These are phyloP conservation scores for Boletus bicolor DNA, from an alignment of 768 basidiomycete genomes.

Conservation along the genomic window DNA sequence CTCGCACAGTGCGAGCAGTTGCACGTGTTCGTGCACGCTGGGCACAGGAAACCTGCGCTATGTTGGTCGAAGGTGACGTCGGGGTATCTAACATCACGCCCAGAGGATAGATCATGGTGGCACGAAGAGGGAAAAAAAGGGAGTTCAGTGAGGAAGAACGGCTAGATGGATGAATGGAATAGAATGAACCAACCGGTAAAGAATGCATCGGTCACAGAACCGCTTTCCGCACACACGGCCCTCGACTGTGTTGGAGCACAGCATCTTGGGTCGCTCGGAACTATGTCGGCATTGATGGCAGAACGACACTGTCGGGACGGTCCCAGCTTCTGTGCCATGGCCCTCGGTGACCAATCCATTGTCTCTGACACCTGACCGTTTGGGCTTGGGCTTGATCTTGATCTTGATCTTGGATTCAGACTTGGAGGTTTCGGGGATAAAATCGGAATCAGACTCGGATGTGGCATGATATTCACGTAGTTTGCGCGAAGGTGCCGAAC, in stretches of 20 bases:
- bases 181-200: constrained; percentile 27
- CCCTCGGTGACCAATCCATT: background rate
- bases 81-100: constrained; percentile 33
- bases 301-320: constrained; percentile 9
- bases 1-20: constrained; percentile 46
- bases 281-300: constrained; percentile 39
- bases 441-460: constrained; percentile 16
- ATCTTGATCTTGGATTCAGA: background rate
- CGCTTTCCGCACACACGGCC: constrained; percentile 29
- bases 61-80: constrained; percentile 35
- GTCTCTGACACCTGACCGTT: background rate
- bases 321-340: background rate
- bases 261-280: constrained; percentile 33
- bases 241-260: constrained; percentile 25
- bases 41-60: constrained; percentile 39
- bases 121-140: background rate
- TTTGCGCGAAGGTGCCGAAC: constrained; percentile 18
- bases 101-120: background rate
- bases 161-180: background rate
- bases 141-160: constrained; percentile 3
- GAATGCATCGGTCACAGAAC: constrained; percentile 36
- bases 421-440: constrained; percentile 8
- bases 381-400: constrained; percentile 2
- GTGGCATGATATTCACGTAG: constrained; percentile 1
- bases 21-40: constrained; percentile 43